Evolutionary conservation across 495 filamentous ascomycete species (phyloP), one percentile per base, ranked within the genome.

Genomic region (Glarea lozoyensis): DNA sequence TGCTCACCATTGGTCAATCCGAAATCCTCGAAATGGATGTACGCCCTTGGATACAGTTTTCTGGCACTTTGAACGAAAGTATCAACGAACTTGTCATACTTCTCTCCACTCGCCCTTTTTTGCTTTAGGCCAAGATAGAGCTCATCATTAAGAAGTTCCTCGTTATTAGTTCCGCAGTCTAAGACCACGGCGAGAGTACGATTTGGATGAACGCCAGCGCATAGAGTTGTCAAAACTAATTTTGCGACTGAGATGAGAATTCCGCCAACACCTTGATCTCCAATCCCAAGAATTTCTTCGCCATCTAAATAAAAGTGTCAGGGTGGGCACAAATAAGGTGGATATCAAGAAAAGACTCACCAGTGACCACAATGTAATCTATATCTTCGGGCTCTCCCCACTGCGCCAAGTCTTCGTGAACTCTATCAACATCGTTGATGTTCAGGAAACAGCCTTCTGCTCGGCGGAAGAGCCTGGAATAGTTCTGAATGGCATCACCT

Each of bases 331-430:
- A 21, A 29, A 40, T 30, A 23, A 36, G 13, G 13, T 24, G n/a
- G n/a, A n/a, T n/a, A n/a, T 25, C n/a, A n/a, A 10, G n/a, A 24
- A 19, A 45, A 9, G 20, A 17, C 57, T 40, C 15, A 68, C 89
- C 87, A 34, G 83, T 87, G 7, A 92, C 86, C 4, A 90, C 87
- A 45, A 94, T 89, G 47, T 94, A 86, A 56, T 94, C 88, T 24
- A 94, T 73, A 39, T 93, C 87, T 1, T 87, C 82, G 0, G 69
- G 59, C 9, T 59, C 64, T 1, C 79, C 82, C 67, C 84, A 93
- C 45, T 77, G 70, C 9, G 72, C 65, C 2, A 94, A 56, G 48
- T 77, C 72, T 34, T 77, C 66, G 9, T 81, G 66, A 27, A 89
- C 72, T 2, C 70, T 56, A 20, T 81, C 66, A 5, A 63, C 42